A percentile compares a stretch with the other conserved stretches of the same genome.
Conservation (phyloP, 352 stramenopile genomes). For the Pythium guiyangense region DNA sequence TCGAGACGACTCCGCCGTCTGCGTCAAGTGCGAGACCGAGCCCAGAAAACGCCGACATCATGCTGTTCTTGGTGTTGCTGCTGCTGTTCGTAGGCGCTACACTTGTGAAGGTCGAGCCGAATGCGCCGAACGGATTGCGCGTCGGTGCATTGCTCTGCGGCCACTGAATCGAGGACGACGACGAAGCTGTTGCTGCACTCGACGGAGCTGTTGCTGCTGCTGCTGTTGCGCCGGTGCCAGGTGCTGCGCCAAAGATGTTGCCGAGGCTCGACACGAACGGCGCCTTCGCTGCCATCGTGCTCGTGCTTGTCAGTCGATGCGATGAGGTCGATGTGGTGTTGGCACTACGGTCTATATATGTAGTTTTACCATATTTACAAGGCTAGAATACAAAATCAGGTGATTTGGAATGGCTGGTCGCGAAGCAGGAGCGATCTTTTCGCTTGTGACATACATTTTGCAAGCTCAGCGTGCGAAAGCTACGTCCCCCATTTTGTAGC, state of each 20-base stretch:
- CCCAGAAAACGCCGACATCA: constrained; percentile 55
- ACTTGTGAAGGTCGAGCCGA: not conserved
- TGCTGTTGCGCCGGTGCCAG: constrained; percentile 3
- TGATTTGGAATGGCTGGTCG: constrained; percentile 8
- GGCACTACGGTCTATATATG: not conserved
- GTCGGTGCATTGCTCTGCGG: constrained; percentile 7
- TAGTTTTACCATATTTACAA: not conserved
- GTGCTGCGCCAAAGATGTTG: constrained; percentile 16
- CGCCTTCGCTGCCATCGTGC: constrained; percentile 11
- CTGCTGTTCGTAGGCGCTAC: not conserved
- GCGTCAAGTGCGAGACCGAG: constrained; percentile 45
- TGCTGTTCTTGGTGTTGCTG: constrained; percentile 11
- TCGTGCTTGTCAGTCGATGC: not conserved
- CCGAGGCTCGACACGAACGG: constrained; percentile 45
- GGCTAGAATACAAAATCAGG: not conserved
- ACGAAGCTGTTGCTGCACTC: not conserved
- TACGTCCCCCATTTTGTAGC: not conserved
- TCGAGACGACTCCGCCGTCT: constrained; percentile 16
- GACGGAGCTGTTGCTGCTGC: not conserved
- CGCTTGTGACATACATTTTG: not conserved
- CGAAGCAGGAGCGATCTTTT: constrained; percentile 1
- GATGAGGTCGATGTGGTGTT: not conserved
- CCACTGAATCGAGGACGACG: constrained; percentile 15
- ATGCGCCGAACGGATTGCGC: constrained; percentile 20
- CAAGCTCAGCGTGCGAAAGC: not conserved